phyloP scores from a whole-genome alignment of 164 flowering plant species.

The Macadamia integrifolia region DNA sequence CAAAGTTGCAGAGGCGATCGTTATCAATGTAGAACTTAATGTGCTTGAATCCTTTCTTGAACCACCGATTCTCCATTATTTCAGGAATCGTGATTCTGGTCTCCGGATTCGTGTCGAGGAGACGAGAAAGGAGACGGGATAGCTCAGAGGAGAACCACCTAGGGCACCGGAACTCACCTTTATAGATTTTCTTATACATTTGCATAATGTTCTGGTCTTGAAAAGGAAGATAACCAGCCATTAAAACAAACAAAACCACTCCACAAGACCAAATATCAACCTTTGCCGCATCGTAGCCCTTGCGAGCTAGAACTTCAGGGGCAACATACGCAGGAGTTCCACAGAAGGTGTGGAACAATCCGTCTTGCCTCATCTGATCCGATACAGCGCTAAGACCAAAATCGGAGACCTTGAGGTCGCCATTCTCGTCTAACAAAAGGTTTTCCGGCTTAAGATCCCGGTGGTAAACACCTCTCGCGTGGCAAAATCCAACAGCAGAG shows the following conservation, averaged over 20 bases:
- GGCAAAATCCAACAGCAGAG: slow-evolving; percentile 74
- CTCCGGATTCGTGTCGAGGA: slow-evolving; percentile 63
- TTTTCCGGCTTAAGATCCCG: slow-evolving; percentile 80
- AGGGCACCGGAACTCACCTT: slow-evolving; percentile 67
- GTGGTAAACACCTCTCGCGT: slow-evolving; percentile 71
- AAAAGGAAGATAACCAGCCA: slow-evolving; percentile 76
- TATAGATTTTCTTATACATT: slow-evolving; percentile 76
- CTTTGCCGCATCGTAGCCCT: slow-evolving; percentile 70
- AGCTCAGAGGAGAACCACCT: slow-evolving; percentile 69
- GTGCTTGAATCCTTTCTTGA: slow-evolving; percentile 62
- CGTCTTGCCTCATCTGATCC: slow-evolving; percentile 74
- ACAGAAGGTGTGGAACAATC: slow-evolving; percentile 73
- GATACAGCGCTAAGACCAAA: slow-evolving; percentile 72
- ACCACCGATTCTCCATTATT: slow-evolving; percentile 64
- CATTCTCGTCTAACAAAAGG: slow-evolving; percentile 60
- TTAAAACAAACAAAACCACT: slow-evolving; percentile 60
- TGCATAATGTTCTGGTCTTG: slow-evolving; percentile 67
- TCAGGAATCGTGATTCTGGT: slow-evolving; percentile 61
- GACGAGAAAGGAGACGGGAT: slow-evolving; percentile 23
- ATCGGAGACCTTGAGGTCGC: slow-evolving; percentile 65
- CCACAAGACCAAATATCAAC: slow-evolving; percentile 84
- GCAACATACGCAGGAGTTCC: slow-evolving; percentile 87
- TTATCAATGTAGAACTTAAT: slow-evolving; percentile 67
- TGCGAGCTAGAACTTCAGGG: slow-evolving; percentile 64
- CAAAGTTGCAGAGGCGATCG: slow-evolving; percentile 41